phyloP scores from a whole-genome alignment of 2,329 filamentous ascomycete species.

The Corynespora cassiicola region DNA sequence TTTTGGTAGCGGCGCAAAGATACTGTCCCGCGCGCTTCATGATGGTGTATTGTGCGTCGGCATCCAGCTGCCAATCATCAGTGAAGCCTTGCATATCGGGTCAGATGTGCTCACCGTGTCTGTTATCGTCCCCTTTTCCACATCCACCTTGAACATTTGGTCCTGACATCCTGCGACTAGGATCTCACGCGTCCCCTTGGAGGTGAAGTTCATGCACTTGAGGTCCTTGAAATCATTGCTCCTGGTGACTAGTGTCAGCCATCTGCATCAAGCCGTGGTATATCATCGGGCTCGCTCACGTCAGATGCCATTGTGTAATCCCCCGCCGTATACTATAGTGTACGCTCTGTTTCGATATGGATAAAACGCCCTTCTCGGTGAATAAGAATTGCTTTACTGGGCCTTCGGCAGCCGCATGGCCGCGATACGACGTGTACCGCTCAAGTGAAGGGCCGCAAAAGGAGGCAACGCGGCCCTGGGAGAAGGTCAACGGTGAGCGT shows the following conservation, averaged over 20 bases:
- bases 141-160: conserved; percentile 78
- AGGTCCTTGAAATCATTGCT: conserved; percentile 82
- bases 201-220: conserved; percentile 94
- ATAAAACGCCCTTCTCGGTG: conserved; percentile 88
- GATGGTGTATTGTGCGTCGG: conserved; percentile 81
- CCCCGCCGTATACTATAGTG: conserved; percentile 89
- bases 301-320: conserved; percentile 85
- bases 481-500: conserved; percentile 12
- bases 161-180: conserved; percentile 87
- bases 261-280: background rate
- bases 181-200: conserved; percentile 81
- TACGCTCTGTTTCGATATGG: conserved; percentile 80
- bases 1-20: conserved; percentile 88
- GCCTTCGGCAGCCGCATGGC: conserved; percentile 75
- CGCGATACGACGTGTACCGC: conserved; percentile 88
- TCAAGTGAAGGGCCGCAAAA: conserved; percentile 87
- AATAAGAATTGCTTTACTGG: conserved; percentile 86
- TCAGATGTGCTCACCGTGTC: conserved; percentile 42
- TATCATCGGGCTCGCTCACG: conserved; percentile 48
- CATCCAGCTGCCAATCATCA: conserved; percentile 61
- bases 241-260: conserved; percentile 50
- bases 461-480: conserved; percentile 85
- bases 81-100: conserved; percentile 33
- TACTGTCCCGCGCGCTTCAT: conserved; percentile 88
- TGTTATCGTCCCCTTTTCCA: conserved; percentile 59